A percentile compares a stretch with the other conserved stretches of the same genome.
phyloP scores from a whole-genome alignment of 75 land plant species.

The Pinus tabuliformis region DNA sequence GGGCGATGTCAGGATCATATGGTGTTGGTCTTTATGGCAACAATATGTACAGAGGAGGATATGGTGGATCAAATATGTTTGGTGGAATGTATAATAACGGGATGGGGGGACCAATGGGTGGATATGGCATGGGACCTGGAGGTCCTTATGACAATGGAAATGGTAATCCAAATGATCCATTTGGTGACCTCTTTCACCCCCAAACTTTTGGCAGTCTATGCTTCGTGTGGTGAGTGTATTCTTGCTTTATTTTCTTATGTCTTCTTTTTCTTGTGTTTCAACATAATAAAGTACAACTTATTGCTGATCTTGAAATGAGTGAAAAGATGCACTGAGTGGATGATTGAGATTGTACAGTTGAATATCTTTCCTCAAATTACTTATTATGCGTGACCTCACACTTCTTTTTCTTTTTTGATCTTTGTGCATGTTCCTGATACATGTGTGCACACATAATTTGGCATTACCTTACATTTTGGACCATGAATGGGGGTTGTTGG shows the following conservation, averaged over 20 bases:
- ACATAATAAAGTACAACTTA: background rate
- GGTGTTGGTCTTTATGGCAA: slow-evolving; percentile 30
- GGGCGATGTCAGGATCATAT: slow-evolving; percentile 23
- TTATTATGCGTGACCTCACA: background rate
- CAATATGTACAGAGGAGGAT: slow-evolving; percentile 35
- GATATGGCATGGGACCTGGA: slow-evolving; percentile 32
- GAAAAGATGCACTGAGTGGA: background rate
- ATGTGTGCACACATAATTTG: no score
- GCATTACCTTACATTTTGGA: no score
- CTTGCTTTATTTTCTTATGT: background rate
- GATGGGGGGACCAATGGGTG: slow-evolving; percentile 53
- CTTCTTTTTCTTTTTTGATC: background rate
- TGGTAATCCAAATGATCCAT: slow-evolving; percentile 57
- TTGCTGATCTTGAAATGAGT: slow-evolving; percentile 4
- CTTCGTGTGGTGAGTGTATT: slow-evolving; percentile 47
- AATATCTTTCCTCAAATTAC: background rate
- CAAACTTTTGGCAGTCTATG: slow-evolving; percentile 69
- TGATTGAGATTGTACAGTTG: background rate
- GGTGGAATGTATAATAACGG: slow-evolving; percentile 45
- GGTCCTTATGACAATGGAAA: slow-evolving; percentile 22
- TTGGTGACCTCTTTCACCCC: slow-evolving; percentile 55
- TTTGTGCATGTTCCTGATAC: no score
- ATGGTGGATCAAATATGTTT: slow-evolving; percentile 20
- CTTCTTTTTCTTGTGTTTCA: background rate
- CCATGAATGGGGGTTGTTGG: background rate